A percentile compares a stretch with the other conserved stretches of the same genome.
Conservation (phyloP, 2,329 filamentous ascomycete genomes). For the Cercospora nicotianae region DNA sequence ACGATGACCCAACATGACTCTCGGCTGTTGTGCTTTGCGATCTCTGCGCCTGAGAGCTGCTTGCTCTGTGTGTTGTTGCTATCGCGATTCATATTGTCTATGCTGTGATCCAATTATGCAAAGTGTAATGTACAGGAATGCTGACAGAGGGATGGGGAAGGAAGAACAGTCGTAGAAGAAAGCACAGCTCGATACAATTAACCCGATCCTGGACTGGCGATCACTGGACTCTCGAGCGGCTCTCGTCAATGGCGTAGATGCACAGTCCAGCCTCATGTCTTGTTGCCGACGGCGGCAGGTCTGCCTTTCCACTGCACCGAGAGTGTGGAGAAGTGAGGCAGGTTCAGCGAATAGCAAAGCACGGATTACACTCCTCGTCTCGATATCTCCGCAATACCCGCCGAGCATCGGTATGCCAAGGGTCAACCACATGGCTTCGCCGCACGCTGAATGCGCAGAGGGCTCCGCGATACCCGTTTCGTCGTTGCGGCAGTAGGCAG, state of each 20-base stretch:
- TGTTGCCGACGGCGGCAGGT: conserved; percentile 13
- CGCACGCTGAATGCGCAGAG: neutral
- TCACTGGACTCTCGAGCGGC: conserved; percentile 1
- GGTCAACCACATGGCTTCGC: conserved; percentile 1
- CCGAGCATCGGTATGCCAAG: neutral
- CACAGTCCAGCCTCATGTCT: conserved; percentile 15
- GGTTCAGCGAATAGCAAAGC: conserved; percentile 8
- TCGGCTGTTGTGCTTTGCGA: conserved; percentile 73
- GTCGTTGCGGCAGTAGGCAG: neutral
- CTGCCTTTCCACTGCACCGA: conserved; percentile 19
- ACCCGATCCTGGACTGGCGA: conserved; percentile 15
- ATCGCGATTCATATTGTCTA: conserved; percentile 45
- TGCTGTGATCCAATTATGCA: conserved; percentile 17
- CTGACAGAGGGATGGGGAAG: neutral
- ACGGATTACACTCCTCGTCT: neutral
- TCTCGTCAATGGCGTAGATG: conserved; percentile 8
- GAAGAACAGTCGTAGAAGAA: neutral
- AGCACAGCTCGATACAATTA: conserved; percentile 6
- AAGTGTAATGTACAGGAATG: conserved; percentile 1
- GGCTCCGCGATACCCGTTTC: conserved; percentile 6
- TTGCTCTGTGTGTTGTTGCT: conserved; percentile 44
- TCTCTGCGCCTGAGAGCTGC: conserved; percentile 50
- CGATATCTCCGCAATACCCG: conserved; percentile 15
- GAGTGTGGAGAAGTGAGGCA: conserved; percentile 9
- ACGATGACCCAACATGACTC: conserved; percentile 92